Evolutionary conservation across 2,329 filamentous ascomycete genomes (phyloP).

Genomic region (Myriosclerotinia duriaeana): DNA sequence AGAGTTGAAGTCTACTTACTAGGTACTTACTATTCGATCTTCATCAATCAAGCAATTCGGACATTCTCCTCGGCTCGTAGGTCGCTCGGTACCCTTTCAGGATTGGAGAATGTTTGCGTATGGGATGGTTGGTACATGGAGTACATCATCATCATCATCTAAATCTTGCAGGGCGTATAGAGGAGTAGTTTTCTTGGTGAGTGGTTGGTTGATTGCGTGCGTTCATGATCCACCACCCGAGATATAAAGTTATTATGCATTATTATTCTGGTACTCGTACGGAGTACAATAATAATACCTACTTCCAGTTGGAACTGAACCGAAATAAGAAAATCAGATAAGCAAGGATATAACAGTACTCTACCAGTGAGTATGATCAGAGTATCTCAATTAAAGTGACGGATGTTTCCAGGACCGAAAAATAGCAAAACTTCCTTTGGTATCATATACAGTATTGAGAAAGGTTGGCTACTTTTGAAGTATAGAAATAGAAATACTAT

Average conservation of each 20-base stretch:
- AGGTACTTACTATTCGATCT: background rate
- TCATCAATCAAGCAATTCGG: background rate
- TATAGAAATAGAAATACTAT: too few species aligned
- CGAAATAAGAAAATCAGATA: background rate
- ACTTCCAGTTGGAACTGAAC: too few species aligned
- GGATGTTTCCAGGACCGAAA: background rate
- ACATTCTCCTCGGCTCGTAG: background rate
- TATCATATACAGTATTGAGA: too few species aligned
- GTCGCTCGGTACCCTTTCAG: background rate
- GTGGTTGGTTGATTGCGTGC: too few species aligned
- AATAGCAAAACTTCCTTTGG: too few species aligned
- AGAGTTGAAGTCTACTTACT: background rate
- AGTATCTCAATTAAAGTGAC: background rate
- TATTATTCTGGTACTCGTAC: too few species aligned
- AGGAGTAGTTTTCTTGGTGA: too few species aligned
- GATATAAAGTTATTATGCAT: too few species aligned
- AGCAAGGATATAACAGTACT: background rate
- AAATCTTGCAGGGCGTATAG: background rate
- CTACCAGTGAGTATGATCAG: too few species aligned
- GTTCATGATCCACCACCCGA: background rate
- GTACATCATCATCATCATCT: slow-evolving; percentile 9
- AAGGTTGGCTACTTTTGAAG: too few species aligned
- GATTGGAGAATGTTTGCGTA: slow-evolving; percentile 9
- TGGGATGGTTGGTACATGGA: background rate
- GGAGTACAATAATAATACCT: too few species aligned